Percentiles rank a stretch among this genome's conserved stretches.
Evolutionary conservation across 495 filamentous ascomycete species (phyloP).

Genomic region (Tetracladium marchalianum): DNA sequence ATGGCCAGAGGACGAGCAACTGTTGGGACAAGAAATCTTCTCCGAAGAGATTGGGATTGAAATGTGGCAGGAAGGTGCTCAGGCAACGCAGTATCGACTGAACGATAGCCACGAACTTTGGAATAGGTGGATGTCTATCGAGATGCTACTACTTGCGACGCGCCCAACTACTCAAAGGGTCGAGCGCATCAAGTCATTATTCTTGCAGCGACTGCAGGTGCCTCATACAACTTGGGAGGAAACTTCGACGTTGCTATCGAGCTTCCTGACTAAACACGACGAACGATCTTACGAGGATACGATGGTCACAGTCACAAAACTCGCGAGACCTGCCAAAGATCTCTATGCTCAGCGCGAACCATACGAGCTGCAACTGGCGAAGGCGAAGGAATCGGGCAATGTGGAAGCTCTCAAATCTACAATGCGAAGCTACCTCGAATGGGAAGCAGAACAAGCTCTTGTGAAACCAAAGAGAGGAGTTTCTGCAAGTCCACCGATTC

Average conservation of each 20-base stretch:
- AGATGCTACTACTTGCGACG: constrained; percentile 43
- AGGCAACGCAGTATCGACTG: constrained; percentile 70
- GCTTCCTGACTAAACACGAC: constrained; percentile 70
- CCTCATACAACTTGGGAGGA: constrained; percentile 81
- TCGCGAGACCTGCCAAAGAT: constrained; percentile 57
- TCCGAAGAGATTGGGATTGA: constrained; percentile 62
- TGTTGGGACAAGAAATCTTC: constrained; percentile 70
- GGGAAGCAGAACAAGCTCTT: constrained; percentile 57
- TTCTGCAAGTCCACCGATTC: constrained; percentile 33
- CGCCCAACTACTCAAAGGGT: constrained; percentile 47
- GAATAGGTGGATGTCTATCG: constrained; percentile 66
- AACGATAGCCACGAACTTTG: constrained; percentile 83
- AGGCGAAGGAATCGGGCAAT: constrained; percentile 49
- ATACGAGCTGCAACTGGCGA: constrained; percentile 57
- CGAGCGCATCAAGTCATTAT: constrained; percentile 56
- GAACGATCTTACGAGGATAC: constrained; percentile 63
- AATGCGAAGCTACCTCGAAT: constrained; percentile 72
- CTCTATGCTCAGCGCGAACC: constrained; percentile 59
- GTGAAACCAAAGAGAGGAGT: constrained; percentile 30
- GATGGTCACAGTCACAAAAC: constrained; percentile 61
- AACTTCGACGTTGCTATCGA: constrained; percentile 75
- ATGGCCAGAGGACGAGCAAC: constrained; percentile 70
- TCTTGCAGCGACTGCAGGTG: constrained; percentile 60
- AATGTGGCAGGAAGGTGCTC: constrained; percentile 69
- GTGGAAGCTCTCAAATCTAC: constrained; percentile 41